These are phyloP conservation scores for Penicillium sp. DNA, from an alignment of 2,329 filamentous ascomycete genomes.

Conservation along the genomic window DNA sequence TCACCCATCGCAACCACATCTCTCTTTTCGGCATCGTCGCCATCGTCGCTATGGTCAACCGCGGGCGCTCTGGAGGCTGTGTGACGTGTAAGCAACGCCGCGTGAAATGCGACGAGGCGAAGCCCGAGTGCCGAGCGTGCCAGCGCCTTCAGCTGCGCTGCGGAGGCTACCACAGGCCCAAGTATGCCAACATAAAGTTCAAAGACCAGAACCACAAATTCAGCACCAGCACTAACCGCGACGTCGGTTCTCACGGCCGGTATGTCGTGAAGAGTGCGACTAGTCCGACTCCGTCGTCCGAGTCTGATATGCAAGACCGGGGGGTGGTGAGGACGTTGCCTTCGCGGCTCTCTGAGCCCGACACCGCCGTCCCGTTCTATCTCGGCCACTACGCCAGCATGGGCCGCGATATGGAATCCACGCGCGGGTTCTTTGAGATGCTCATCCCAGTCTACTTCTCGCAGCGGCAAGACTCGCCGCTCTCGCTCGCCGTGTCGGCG, in stretches of 20 bases:
- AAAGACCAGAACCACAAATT: slow-evolving; percentile 8
- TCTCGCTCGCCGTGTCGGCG: slow-evolving; percentile 18
- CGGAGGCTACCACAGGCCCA: slow-evolving; percentile 1
- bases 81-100: slow-evolving; percentile 26
- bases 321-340: background rate
- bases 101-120: slow-evolving; percentile 34
- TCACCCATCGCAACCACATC: background rate
- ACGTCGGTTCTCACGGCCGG: too few species aligned
- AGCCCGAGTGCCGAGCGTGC: slow-evolving; percentile 22
- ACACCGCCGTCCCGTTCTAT: slow-evolving; percentile 7
- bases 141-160: slow-evolving; percentile 10
- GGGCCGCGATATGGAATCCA: slow-evolving; percentile 11
- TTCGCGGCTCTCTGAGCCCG: background rate
- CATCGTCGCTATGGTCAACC: slow-evolving; percentile 19
- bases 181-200: slow-evolving; percentile 5
- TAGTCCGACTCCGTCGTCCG: too few species aligned
- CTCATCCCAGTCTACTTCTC: slow-evolving; percentile 14
- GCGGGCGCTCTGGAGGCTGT: slow-evolving; percentile 18
- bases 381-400: slow-evolving; percentile 4
- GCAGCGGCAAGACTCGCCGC: slow-evolving; percentile 14
- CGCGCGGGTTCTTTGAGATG: slow-evolving; percentile 17
- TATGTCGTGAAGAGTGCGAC: too few species aligned
- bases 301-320: background rate
- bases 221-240: background rate
- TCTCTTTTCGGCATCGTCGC: slow-evolving; percentile 5